A percentile compares a stretch with the other conserved stretches of the same genome.
Conservation (phyloP, 768 basidiomycete genomes). For the Multifurca ochricompacta region DNA sequence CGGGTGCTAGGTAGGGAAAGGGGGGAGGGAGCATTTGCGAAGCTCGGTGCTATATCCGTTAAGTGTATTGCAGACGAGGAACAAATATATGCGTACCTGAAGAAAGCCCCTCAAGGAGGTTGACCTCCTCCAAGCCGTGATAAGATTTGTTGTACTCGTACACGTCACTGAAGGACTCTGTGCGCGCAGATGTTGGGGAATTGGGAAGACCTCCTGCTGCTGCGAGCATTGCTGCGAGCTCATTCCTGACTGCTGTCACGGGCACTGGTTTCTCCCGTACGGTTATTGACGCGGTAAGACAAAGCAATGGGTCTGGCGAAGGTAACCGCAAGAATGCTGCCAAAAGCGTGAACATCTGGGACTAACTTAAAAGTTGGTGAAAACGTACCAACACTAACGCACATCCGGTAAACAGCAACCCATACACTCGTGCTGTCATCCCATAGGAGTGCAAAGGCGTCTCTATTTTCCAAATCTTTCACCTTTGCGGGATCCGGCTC, state of each 20-base stretch:
- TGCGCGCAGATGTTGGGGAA: slow-evolving; percentile 29
- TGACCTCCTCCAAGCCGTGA: slow-evolving; percentile 57
- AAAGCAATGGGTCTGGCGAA: slow-evolving; percentile 68
- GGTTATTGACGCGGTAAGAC: slow-evolving; percentile 79
- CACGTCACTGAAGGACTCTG: slow-evolving; percentile 21
- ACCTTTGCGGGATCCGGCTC: slow-evolving; percentile 33
- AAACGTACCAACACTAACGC: slow-evolving; percentile 69
- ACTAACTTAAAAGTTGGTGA: not conserved
- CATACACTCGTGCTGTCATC: slow-evolving; percentile 52
- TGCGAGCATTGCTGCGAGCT: slow-evolving; percentile 29
- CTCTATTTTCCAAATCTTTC: slow-evolving; percentile 26
- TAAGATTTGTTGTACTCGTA: slow-evolving; percentile 34
- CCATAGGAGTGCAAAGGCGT: slow-evolving; percentile 62
- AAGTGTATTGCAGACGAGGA: slow-evolving; percentile 2
- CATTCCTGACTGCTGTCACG: slow-evolving; percentile 33
- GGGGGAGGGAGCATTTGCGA: slow-evolving; percentile 26
- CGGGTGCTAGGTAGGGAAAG: slow-evolving; percentile 62
- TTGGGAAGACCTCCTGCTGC: slow-evolving; percentile 29
- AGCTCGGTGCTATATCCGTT: slow-evolving; percentile 36
- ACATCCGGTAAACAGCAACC: slow-evolving; percentile 75
- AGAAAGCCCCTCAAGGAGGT: slow-evolving; percentile 59
- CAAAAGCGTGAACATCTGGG: not conserved
- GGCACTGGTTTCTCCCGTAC: slow-evolving; percentile 70
- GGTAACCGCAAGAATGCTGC: slow-evolving; percentile 47
- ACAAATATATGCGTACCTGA: slow-evolving; percentile 35